Conservation (phyloP, 768 basidiomycete species). For the Chiua virens region DNA sequence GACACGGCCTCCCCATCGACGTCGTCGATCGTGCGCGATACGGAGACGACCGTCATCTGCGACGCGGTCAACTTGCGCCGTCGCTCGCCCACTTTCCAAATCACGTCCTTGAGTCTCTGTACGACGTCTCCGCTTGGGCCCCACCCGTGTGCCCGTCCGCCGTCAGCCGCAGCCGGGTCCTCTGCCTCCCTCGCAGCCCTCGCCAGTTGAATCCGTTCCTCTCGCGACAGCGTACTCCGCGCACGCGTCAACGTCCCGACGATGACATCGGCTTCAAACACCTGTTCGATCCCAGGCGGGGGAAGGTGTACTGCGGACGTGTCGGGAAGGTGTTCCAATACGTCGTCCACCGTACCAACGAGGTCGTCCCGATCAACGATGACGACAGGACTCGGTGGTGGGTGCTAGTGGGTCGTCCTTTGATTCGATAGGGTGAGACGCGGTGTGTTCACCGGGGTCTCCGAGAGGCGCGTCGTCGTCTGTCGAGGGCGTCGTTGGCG, state of each 20-base stretch:
- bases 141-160: constrained; percentile 56
- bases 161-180: too few species aligned
- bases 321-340: constrained; percentile 50
- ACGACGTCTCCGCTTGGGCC: constrained; percentile 80
- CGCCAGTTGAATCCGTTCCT: constrained; percentile 67
- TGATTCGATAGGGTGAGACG: background rate
- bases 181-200: constrained; percentile 35
- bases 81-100: constrained; percentile 80
- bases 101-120: constrained; percentile 82
- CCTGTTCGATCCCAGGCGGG: constrained; percentile 71
- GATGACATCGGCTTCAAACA: constrained; percentile 68
- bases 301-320: constrained; percentile 57
- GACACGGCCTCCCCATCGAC: too few species aligned
- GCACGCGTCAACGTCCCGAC: constrained; percentile 47
- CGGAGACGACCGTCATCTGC: background rate
- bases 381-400: too few species aligned
- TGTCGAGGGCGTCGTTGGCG: constrained; percentile 38
- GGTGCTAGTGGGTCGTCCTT: background rate
- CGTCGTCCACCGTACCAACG: constrained; percentile 40
- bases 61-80: constrained; percentile 49
- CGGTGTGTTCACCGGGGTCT: too few species aligned
- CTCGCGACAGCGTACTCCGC: constrained; percentile 65
- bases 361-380: too few species aligned
- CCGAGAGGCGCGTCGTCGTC: constrained; percentile 50
- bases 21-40: too few species aligned